Percentiles rank a stretch among this genome's conserved stretches.
Evolutionary conservation across 108 stramenopile genomes (phyloP).

Genomic region (Seminavis robusta): DNA sequence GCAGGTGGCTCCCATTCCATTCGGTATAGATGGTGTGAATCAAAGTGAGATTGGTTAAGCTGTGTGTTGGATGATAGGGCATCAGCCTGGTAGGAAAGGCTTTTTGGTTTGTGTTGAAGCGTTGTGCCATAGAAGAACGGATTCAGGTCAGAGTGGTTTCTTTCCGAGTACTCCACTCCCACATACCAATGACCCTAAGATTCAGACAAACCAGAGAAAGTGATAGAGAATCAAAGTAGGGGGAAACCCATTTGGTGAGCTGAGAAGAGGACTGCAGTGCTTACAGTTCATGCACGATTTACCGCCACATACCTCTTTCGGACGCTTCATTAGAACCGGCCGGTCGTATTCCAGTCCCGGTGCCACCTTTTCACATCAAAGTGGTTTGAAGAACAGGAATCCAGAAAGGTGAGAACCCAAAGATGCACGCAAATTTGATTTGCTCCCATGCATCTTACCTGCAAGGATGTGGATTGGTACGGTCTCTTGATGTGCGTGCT

Average conservation of each 20-base stretch:
- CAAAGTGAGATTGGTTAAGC: slow-evolving; percentile 55
- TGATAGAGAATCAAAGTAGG: background rate
- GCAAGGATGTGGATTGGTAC: slow-evolving; percentile 81
- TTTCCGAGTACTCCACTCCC: slow-evolving; percentile 63
- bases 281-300: too few relatives aligned
- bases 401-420: background rate
- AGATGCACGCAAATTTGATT: background rate
- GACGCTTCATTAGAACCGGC: slow-evolving; percentile 49
- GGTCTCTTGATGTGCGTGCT: slow-evolving; percentile 74
- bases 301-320: slow-evolving; percentile 39
- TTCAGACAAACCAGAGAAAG: background rate
- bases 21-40: slow-evolving; percentile 66
- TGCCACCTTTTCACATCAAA: slow-evolving; percentile 11
- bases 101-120: slow-evolving; percentile 65
- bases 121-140: slow-evolving; percentile 89
- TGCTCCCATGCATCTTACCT: slow-evolving; percentile 20
- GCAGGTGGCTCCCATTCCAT: slow-evolving; percentile 87
- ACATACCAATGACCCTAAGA: slow-evolving; percentile 79
- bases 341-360: slow-evolving; percentile 46
- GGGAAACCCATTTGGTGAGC: background rate
- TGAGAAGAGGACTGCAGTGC: too few relatives aligned
- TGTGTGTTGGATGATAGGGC: slow-evolving; percentile 81
- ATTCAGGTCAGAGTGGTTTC: slow-evolving; percentile 54
- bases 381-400: background rate
- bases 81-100: slow-evolving; percentile 81